A percentile compares a stretch with the other conserved stretches of the same genome.
These are phyloP conservation scores for Ophiostoma sp. DNA, from an alignment of 2,329 filamentous ascomycete species.

Conservation along the genomic window DNA sequence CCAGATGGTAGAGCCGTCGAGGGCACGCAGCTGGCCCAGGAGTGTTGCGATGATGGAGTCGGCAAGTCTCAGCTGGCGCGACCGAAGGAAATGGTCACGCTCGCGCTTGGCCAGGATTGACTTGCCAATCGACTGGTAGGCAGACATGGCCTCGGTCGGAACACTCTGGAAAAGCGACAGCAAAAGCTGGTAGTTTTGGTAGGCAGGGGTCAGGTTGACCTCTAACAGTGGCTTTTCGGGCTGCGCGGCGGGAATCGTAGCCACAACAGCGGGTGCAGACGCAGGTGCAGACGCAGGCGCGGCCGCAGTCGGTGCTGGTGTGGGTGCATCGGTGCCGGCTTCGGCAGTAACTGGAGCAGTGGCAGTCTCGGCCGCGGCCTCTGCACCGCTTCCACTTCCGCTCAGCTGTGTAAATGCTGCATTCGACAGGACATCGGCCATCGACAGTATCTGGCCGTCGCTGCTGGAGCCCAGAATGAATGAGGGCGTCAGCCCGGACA, in stretches of 20 bases:
- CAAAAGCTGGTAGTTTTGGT: slow-evolving; percentile 71
- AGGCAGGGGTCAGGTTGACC: slow-evolving; percentile 40
- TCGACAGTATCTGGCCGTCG: neutral
- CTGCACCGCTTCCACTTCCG: neutral
- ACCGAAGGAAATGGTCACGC: slow-evolving; percentile 55
- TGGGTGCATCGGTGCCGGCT: neutral
- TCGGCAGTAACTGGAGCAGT: neutral
- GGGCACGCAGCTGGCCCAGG: slow-evolving; percentile 57
- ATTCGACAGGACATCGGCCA: slow-evolving; percentile 11
- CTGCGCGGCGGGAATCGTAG: neutral
- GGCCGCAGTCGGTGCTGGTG: neutral
- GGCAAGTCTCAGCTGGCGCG: slow-evolving; percentile 52
- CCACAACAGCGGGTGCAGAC: neutral
- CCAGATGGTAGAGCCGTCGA: slow-evolving; percentile 48
- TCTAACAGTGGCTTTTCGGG: slow-evolving; percentile 41
- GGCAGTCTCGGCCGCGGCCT: neutral
- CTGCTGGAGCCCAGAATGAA: slow-evolving; percentile 3
- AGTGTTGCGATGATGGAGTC: slow-evolving; percentile 66
- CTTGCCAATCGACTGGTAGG: slow-evolving; percentile 82
- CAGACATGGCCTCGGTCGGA: slow-evolving; percentile 72
- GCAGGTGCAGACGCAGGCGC: neutral
- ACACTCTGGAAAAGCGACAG: slow-evolving; percentile 72
- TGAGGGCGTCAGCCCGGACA: neutral
- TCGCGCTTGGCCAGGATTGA: slow-evolving; percentile 70
- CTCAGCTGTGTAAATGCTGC: neutral